Conservation (phyloP, 768 basidiomycete genomes). For the Trametes villosa region DNA sequence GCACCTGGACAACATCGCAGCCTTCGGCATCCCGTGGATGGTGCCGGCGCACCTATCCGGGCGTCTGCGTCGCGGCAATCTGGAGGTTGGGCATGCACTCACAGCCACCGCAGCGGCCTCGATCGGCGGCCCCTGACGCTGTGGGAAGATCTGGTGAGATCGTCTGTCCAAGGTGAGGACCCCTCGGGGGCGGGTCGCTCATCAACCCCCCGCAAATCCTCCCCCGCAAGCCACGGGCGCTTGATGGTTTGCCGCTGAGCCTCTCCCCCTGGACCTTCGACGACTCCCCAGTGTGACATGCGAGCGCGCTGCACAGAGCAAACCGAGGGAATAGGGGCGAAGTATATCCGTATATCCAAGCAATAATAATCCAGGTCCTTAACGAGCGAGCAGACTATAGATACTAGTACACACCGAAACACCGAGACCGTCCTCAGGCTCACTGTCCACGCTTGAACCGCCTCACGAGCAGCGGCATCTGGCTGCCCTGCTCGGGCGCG, state of each 20-base stretch:
- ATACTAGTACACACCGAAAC: neutral
- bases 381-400: too few relatives aligned
- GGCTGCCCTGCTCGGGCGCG: constrained; percentile 21
- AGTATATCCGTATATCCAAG: too few relatives aligned
- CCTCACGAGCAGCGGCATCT: constrained; percentile 32
- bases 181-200: neutral
- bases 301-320: too few relatives aligned
- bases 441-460: constrained; percentile 46
- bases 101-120: neutral
- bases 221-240: neutral
- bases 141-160: neutral
- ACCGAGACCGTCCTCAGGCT: neutral
- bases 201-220: constrained; percentile 18
- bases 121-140: too few relatives aligned
- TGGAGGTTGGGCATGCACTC: neutral
- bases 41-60: neutral
- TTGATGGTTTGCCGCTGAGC: too few relatives aligned
- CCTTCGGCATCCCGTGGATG: neutral
- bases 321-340: too few relatives aligned
- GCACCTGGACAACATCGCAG: too few relatives aligned
- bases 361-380: too few relatives aligned
- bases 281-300: too few relatives aligned
- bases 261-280: too few relatives aligned
- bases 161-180: neutral
- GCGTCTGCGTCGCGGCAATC: too few relatives aligned